Evolutionary conservation across 1,284 basidiomycete genomes (phyloP), one percentile per base, ranked within the genome.

Genomic region (Afroboletus lepidellus): DNA sequence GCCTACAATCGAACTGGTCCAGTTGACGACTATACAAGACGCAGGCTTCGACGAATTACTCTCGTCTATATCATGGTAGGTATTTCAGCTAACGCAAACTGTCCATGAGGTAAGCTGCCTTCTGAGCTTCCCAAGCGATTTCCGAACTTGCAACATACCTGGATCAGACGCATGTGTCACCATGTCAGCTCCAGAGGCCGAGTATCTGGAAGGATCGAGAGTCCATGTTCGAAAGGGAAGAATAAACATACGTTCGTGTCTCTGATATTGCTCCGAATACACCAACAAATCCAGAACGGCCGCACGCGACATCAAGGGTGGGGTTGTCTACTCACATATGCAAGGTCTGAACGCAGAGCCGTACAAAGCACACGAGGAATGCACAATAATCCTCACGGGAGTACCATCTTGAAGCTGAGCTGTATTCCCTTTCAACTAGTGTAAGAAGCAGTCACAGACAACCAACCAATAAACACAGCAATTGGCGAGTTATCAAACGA

Each of bases 1-100:
- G 16, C 37, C 30, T 57, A 58, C 13, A 58, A 57, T 1, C 32
- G 55, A 6, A 55, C 37, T 11, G 49, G 38, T 48, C 24, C 33
- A 60, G 20, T 11, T 46, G 56, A 38, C 38, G 45, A 30, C 1
- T 29, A 20, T 21, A 58, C 34, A 55, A 25, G 5, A 7, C 20
- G 24, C 5, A 2, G 15, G 57, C 58, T n/a, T 60, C 36, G 8
- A 41, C 16, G 15, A 54, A 57, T 11, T 44, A 25, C 25, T 57
- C 49, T 7, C 39, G 41, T 6, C 41, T 50, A 29, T 60, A 60
- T 41, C 55, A 53, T 1, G 55, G 58, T 15, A 47, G 2, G 24
- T 60, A 54, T 27, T 57, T 54, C 36, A 57, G 38, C 43, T 39
- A 57, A 38, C 44, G 50, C 0, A 60, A 30, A 16, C 20, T 44